Base-by-base conservation (phyloP, 176 grass and related monocot species). In the Aegilops longissima region DNA sequence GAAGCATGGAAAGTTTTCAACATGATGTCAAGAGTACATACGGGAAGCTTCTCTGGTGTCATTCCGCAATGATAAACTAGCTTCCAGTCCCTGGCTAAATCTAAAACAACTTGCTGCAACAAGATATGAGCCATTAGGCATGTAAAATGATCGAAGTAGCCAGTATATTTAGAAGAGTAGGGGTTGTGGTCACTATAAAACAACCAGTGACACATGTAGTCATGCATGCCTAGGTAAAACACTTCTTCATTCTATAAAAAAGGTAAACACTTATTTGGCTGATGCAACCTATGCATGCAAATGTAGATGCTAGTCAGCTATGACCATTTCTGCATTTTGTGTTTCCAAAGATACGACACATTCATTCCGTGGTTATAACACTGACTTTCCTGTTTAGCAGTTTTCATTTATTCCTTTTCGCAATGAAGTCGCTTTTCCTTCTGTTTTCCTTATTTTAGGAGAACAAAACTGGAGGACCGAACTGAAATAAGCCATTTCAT, bases 61-160 rank as follows among this genome's bases (percentile, higher is more conserved):
- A 98, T 86, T 17, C 92, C 92, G 10, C 93, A 98, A 89, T 93
- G 92, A 84, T 96, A 96, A 67, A 98, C 90, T 70, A 98, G 88
- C 92, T 98, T 98, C 75, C 86, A 83, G 40, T 98, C 93, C 87
- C 91, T 98, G 5, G 88, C 86, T 63, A 98, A 81, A 81, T 94
- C 90, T 51, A 83, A 21, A 27, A 86, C 38, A 86, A 98, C 91
- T 96, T 96, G 87, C 96, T 98, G 92, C 71, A 88, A 86, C 39
- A 88, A 84, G 30, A 62, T 75, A 54, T 64, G 66, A 58, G 84
- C 47, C 36, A 80, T 76, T 69, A 83, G 75, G 70, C n/a, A 82
- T 66, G 34, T 69, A 70, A 67, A 66, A 80, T 61, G 3, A 81
- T 83, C 21, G 9, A 27, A 78, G 86, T 33, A 14, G 33, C 63